Evolutionary conservation across 441 rosid species (phyloP).

Genomic region (Bocquillonia castaneifolia): DNA sequence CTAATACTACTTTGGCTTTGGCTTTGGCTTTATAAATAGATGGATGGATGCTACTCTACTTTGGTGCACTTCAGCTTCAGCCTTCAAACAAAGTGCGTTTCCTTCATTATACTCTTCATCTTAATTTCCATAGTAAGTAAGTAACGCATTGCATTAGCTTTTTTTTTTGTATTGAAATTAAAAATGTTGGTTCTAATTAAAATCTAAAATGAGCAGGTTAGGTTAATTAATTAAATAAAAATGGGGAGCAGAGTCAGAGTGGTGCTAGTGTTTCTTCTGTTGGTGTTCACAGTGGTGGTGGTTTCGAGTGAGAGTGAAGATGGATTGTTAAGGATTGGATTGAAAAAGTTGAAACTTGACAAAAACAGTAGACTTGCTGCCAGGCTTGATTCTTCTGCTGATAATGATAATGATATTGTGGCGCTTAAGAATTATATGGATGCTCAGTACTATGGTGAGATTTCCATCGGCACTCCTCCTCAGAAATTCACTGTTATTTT

Average conservation of each 20-base stretch:
- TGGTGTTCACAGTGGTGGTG: conserved; percentile 36
- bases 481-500: conserved; percentile 76
- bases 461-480: conserved; percentile 67
- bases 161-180: too few species aligned
- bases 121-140: too few species aligned
- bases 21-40: too few species aligned
- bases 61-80: too few species aligned
- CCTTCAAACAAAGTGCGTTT: too few species aligned
- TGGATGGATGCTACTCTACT: too few species aligned
- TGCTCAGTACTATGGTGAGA: conserved; percentile 81
- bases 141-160: too few species aligned
- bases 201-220: too few species aligned
- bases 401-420: conserved; percentile 51
- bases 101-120: too few species aligned
- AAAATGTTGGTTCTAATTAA: too few species aligned
- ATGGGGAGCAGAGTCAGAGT: conserved; percentile 37
- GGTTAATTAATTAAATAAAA: too few species aligned
- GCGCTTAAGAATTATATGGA: conserved; percentile 67
- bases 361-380: conserved; percentile 39
- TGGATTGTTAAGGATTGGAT: conserved; percentile 52
- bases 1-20: too few species aligned
- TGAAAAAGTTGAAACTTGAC: conserved; percentile 59
- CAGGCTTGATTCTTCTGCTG: conserved; percentile 34
- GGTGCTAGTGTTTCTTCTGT: conserved; percentile 29
- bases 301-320: conserved; percentile 36